Base-by-base conservation (phyloP, 371 early-diverging fungal species). In the Caulochytrium protostelioides region DNA sequence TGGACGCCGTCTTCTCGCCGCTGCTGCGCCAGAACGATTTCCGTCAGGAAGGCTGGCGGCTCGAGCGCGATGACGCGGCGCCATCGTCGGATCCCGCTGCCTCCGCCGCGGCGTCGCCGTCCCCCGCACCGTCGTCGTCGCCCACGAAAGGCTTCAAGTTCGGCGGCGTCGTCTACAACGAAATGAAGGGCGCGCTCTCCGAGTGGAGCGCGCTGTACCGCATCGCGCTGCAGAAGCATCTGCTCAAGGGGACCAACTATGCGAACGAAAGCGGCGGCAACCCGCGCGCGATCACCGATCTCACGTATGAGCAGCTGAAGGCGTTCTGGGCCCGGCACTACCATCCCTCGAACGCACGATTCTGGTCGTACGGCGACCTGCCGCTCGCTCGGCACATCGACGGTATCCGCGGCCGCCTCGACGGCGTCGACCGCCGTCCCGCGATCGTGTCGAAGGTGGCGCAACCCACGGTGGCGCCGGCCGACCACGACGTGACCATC, bases 101-200 rank as follows among this genome's bases (percentile, higher is more conserved):
- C 27, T 27, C n/a, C 27, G n/a, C n/a, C n/a, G n/a, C n/a, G n/a
- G n/a, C n/a, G n/a, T n/a, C n/a, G n/a, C n/a, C n/a, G n/a, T n/a
- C n/a, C n/a, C n/a, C n/a, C n/a, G n/a, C n/a, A n/a, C n/a, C n/a
- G n/a, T n/a, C n/a, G n/a, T n/a, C n/a, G n/a, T n/a, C n/a, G n/a
- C n/a, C n/a, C n/a, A n/a, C n/a, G n/a, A n/a, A n/a, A n/a, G n/a
- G n/a, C n/a, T 53, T 62, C 37, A 41, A 60, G 20, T 57, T 91
- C 49, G 89, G 87, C 42, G 94, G 94, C 19, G 80, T 92, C 22
- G 94, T 92, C 3, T 92, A 80, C 51, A 92, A 91, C 51, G 94
- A 92, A 44, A 92, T 92, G 94, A 92, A 92, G 60, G 94, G 94
- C 6, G 76, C 71, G 37, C 67, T 78, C 46, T 65, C 70, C 10